Percentiles rank a stretch among this genome's conserved stretches.
Evolutionary conservation across 306 rosid genomes (phyloP).

Genomic region (Corylus americana): DNA sequence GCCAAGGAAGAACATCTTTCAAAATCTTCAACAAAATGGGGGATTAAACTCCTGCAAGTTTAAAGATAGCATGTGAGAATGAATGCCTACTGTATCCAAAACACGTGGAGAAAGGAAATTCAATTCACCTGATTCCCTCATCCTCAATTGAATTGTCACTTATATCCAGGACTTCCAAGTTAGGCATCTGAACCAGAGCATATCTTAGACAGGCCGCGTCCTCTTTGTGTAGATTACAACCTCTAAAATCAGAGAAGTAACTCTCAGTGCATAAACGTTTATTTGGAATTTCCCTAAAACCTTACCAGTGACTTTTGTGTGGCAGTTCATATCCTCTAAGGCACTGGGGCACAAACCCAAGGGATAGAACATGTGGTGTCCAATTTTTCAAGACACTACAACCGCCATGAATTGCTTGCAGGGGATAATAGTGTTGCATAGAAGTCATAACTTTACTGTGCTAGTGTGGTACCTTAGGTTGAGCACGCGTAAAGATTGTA

Average conservation of each 20-base stretch:
- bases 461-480: constrained; percentile 63
- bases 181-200: constrained; percentile 65
- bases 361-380: not conserved
- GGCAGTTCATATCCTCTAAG: constrained; percentile 16
- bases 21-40: constrained; percentile 57
- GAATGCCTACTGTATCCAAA: constrained; percentile 16
- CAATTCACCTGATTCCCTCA: constrained; percentile 73
- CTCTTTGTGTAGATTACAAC: constrained; percentile 56
- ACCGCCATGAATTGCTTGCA: constrained; percentile 11
- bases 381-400: constrained; percentile 10
- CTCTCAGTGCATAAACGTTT: constrained; percentile 14
- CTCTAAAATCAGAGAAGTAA: constrained; percentile 56
- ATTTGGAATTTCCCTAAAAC: constrained; percentile 5
- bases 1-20: constrained; percentile 46
- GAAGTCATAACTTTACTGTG: constrained; percentile 25
- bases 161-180: constrained; percentile 85
- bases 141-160: constrained; percentile 79
- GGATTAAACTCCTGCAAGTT: constrained; percentile 68
- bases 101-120: constrained; percentile 28
- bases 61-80: constrained; percentile 34
- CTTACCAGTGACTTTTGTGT: constrained; percentile 1
- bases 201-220: constrained; percentile 61
- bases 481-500: constrained; percentile 69
- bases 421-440: constrained; percentile 18
- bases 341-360: not conserved